phyloP scores from a whole-genome alignment of 2,329 filamentous ascomycete species.

The Davidsoniella neocaledoniae region DNA sequence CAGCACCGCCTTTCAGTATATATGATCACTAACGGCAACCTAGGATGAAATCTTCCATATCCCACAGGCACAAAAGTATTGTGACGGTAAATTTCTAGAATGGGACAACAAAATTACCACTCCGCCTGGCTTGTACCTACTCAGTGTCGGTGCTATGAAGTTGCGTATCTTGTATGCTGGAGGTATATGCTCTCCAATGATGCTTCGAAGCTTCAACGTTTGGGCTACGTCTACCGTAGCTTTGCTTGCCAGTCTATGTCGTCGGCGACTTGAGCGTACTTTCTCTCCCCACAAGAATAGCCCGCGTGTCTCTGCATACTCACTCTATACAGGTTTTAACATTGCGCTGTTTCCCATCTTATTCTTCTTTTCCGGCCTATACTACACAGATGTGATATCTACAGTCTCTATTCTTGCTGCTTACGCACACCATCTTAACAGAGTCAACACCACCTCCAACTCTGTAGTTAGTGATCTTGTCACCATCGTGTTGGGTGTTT shows the following conservation, averaged over 20 bases:
- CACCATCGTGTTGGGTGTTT: slow-evolving; percentile 40
- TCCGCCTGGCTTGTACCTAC: slow-evolving; percentile 61
- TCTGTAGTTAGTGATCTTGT: slow-evolving; percentile 25
- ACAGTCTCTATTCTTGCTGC: slow-evolving; percentile 56
- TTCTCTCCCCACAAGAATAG: slow-evolving; percentile 6
- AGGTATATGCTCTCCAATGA: slow-evolving; percentile 23
- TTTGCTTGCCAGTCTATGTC: slow-evolving; percentile 32
- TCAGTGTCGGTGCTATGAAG: slow-evolving; percentile 17
- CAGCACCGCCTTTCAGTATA: background rate
- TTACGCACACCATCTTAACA: slow-evolving; percentile 40
- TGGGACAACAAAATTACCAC: slow-evolving; percentile 99
- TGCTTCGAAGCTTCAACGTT: slow-evolving; percentile 33
- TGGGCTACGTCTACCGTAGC: slow-evolving; percentile 27
- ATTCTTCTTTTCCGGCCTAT: slow-evolving; percentile 91
- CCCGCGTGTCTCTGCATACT: slow-evolving; percentile 22
- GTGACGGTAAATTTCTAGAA: slow-evolving; percentile 49
- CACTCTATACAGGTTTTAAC: slow-evolving; percentile 54
- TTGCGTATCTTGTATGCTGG: background rate
- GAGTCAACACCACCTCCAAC: slow-evolving; percentile 20
- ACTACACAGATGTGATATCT: slow-evolving; percentile 85
- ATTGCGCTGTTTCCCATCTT: slow-evolving; percentile 72
- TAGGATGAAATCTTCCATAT: slow-evolving; percentile 83
- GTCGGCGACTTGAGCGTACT: slow-evolving; percentile 30
- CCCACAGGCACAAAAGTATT: slow-evolving; percentile 80
- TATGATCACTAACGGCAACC: background rate